These are phyloP conservation scores for Aspergillus carlsbadensis DNA, from an alignment of 495 filamentous ascomycete species.

Conservation along the genomic window DNA sequence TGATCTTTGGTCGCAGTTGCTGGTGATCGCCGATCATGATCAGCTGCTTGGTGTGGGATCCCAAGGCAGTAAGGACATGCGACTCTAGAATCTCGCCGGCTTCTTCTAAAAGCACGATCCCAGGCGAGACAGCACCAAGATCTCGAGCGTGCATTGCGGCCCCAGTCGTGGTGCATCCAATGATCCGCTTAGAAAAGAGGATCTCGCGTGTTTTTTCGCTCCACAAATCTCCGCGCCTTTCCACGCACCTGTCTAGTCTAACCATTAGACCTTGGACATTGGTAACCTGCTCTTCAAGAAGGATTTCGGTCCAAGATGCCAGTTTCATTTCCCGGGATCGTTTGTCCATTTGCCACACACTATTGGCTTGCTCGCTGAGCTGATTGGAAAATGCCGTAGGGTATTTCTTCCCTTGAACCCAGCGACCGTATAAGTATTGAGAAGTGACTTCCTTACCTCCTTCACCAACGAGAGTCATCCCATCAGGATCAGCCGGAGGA, in stretches of 20 bases:
- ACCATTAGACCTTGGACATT: conserved; percentile 34
- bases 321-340: conserved; percentile 33
- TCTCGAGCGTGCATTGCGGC: conserved; percentile 62
- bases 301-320: conserved; percentile 46
- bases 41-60: conserved; percentile 59
- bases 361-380: conserved; percentile 21
- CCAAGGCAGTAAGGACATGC: conserved; percentile 65
- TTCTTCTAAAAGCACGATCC: conserved; percentile 63
- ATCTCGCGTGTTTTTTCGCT: conserved; percentile 45
- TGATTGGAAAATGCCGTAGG: conserved; percentile 20
- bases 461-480: conserved; percentile 40
- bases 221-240: conserved; percentile 37
- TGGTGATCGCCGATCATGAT: conserved; percentile 77
- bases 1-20: conserved; percentile 71
- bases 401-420: conserved; percentile 50
- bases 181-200: conserved; percentile 57
- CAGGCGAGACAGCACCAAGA: conserved; percentile 40
- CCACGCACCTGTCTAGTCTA: conserved; percentile 44
- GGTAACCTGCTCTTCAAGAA: conserved; percentile 50
- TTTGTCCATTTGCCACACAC: conserved; percentile 54
- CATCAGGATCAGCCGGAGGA: conserved; percentile 42
- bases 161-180: conserved; percentile 74
- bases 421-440: conserved; percentile 57
- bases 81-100: conserved; percentile 77
- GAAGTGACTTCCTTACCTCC: conserved; percentile 34